These are phyloP conservation scores for Venturia pyrina DNA, from an alignment of 2,329 filamentous ascomycete genomes.

Conservation along the genomic window DNA sequence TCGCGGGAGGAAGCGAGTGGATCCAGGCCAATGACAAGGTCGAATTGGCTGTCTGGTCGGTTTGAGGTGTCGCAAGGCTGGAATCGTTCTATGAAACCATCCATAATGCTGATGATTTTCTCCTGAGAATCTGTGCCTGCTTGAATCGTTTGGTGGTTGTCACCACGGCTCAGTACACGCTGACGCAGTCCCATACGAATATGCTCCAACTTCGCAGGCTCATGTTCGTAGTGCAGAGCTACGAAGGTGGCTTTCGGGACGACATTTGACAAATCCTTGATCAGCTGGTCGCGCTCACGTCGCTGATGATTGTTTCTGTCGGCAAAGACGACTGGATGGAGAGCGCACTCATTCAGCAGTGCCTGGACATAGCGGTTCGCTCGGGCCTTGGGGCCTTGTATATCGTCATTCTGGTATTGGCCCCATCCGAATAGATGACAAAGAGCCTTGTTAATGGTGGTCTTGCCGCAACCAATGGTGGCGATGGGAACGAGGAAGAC, in stretches of 20 bases:
- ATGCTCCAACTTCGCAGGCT: constrained; percentile 48
- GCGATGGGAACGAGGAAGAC: constrained; percentile 84
- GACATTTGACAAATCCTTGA: constrained; percentile 60
- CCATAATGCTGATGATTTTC: constrained; percentile 87
- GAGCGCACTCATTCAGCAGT: constrained; percentile 54
- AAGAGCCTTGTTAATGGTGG: constrained; percentile 75
- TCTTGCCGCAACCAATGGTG: constrained; percentile 94
- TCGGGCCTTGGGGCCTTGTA: constrained; percentile 63
- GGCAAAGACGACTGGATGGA: constrained; percentile 67
- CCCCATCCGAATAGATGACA: constrained; percentile 81
- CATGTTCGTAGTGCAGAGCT: constrained; percentile 80
- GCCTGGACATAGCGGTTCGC: constrained; percentile 67
- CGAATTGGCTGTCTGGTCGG: constrained; percentile 72
- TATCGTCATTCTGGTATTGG: constrained; percentile 94
- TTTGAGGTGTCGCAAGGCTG: constrained; percentile 60
- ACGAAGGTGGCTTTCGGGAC: constrained; percentile 61
- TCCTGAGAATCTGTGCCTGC: constrained; percentile 59
- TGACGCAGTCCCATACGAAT: constrained; percentile 67
- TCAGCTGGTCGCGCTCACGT: constrained; percentile 79
- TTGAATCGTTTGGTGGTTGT: constrained; percentile 97
- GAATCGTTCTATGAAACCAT: constrained; percentile 81
- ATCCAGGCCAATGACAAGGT: constrained; percentile 76
- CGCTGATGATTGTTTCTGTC: constrained; percentile 91
- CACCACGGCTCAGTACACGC: constrained; percentile 73
- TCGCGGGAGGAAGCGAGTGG: constrained; percentile 64